Evolutionary conservation across 2,329 filamentous ascomycete genomes (phyloP), one percentile per base, ranked within the genome.

Genomic region (Keithomyces neogunnii): DNA sequence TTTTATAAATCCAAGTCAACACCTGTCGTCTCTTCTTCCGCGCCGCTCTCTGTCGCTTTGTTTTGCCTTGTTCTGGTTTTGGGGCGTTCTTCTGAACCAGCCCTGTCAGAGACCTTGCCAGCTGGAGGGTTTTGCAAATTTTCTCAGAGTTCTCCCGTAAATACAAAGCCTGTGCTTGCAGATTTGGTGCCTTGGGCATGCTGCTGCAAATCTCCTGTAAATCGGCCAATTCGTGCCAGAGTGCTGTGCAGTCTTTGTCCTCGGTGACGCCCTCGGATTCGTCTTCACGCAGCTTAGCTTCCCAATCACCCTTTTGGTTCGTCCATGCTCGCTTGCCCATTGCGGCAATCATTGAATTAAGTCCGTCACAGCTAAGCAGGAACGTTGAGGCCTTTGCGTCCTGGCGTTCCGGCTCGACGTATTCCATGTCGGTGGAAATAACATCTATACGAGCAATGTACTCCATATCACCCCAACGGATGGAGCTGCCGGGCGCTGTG

Each of bases 1-100:
- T 55, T 7, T 28, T 46, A 31, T 49, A 51, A 6, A 65, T 42
- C 10, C 49, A 53, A 2, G 44, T 31, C 10, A 60, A 44, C 6
- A 53, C 3, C 6, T 35, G 11, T 31, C 13, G 11, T 47, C 29
- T 54, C 47, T 42, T 19, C 10, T 4, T 4, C 2, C 8, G 32
- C 26, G 4, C 32, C 29, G 13, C 11, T n/a, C 11, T 9, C 29
- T 31, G 45, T 32, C 26, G 11, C 19, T 26, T 46, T 5, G 40
- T 19, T 11, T 26, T 46, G 11, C 33, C n/a, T 36, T 29, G 3
- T 30, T 19, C 3, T 7, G n/a, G 39, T 26, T 45, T 19, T 7
- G 13, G 32, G 11, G 35, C 45, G 30, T 53, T 11, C 29, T 36
- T n/a, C 26, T 30, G 46, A n/a, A 54, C 43, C 26, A 40, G 9